phyloP scores from a whole-genome alignment of 345 rosid genomes.

The Garcia nutans region DNA sequence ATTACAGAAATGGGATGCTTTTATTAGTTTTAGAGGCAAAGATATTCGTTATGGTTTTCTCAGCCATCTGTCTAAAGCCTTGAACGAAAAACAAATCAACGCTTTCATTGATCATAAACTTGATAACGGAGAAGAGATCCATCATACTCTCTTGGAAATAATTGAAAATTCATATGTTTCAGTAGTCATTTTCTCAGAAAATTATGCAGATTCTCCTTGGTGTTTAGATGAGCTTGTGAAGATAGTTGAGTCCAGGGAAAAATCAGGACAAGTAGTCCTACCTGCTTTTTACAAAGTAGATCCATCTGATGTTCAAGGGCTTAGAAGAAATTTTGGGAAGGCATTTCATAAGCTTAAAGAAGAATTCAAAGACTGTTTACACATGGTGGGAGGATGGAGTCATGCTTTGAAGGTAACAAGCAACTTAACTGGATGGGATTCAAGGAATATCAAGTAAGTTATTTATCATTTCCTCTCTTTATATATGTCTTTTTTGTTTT shows the following conservation, averaged over 20 bases:
- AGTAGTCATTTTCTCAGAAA: neutral
- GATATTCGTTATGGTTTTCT: neutral
- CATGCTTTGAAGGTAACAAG: neutral
- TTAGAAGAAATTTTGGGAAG: neutral
- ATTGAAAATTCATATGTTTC: neutral
- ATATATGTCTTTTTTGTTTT: neutral
- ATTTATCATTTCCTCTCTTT: neutral
- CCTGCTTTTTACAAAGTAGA: neutral
- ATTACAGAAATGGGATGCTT: neutral
- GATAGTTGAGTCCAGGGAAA: neutral
- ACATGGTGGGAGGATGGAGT: neutral
- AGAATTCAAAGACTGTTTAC: neutral
- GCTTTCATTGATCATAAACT: neutral
- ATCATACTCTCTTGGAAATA: neutral
- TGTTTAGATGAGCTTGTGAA: neutral
- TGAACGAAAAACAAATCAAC: neutral
- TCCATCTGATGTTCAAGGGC: neutral
- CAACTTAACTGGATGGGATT: neutral
- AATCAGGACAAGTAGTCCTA: neutral
- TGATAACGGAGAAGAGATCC: neutral
- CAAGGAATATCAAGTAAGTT: neutral
- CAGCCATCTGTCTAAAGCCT: neutral
- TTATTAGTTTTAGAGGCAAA: neutral
- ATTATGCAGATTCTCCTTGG: slow-evolving; percentile 1
- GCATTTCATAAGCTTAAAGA: neutral